Evolutionary conservation across 805 yeast genomes (phyloP).

Genomic region (Cyberlindnera petersonii): DNA sequence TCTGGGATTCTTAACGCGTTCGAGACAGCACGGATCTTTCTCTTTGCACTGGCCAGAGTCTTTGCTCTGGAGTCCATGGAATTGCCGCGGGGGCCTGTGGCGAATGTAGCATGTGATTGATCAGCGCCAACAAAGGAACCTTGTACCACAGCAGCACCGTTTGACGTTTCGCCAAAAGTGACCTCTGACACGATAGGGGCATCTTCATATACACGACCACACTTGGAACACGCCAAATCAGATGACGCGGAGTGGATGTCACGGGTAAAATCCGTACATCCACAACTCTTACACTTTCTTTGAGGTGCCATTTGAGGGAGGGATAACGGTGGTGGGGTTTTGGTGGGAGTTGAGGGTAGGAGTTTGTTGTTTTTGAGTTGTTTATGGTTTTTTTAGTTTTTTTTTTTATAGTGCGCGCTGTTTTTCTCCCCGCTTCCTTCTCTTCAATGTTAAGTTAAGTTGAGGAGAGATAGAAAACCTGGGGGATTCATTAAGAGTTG

Average conservation of each 20-base stretch:
- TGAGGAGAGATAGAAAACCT: no score
- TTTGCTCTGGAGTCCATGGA: slow-evolving; percentile 86
- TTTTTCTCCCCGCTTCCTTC: no score
- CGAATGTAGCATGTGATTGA: slow-evolving; percentile 67
- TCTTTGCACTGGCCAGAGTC: slow-evolving; percentile 78
- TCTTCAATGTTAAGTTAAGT: no score
- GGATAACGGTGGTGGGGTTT: background rate
- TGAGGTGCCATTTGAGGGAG: background rate
- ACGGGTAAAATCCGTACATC: slow-evolving; percentile 47
- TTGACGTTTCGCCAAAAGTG: slow-evolving; percentile 84
- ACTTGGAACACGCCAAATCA: slow-evolving; percentile 72
- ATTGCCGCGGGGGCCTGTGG: slow-evolving; percentile 63
- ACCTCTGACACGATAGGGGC: slow-evolving; percentile 95
- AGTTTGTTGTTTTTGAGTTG: slow-evolving; percentile 2
- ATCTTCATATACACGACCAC: slow-evolving; percentile 89
- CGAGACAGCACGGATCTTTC: slow-evolving; percentile 77
- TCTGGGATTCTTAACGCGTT: slow-evolving; percentile 76
- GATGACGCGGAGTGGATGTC: slow-evolving; percentile 59
- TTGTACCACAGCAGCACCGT: slow-evolving; percentile 94
- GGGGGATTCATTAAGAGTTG: no score
- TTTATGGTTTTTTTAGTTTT: background rate
- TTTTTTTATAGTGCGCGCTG: no score
- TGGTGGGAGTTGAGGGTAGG: no score
- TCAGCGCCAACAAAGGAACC: slow-evolving; percentile 92
- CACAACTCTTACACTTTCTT: slow-evolving; percentile 44